Base-by-base conservation (phyloP, 805 yeast genomes). In the Suhomyces tanzawaensis region DNA sequence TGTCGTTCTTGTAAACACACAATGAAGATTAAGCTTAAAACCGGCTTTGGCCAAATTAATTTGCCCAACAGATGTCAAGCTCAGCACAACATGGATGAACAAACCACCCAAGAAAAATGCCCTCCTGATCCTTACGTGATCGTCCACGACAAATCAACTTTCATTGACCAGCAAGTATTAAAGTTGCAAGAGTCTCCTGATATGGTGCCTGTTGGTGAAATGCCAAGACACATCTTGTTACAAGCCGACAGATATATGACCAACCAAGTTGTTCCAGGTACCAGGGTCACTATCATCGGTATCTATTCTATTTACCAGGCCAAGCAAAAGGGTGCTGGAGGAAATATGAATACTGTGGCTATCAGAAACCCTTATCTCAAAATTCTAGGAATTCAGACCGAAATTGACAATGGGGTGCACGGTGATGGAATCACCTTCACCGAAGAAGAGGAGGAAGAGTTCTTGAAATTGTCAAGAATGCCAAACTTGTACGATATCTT, bases 181-280 rank as follows among this genome's bases (percentile, higher is more conserved):
- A 93, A 93, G 60, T 72, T 93, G 40, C 99, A 93, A 62, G 99
- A 93, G 60, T 74, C 93, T n/a, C 97, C 98, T 9, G 99, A 93
- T 60, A 86, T 86, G 82, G 97, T 93, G 2, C 99, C 99, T 1
- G 95, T 93, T 19, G 99, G 99, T 49, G 99, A 93, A 66, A 83
- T 93, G 88, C 99, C 99, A 7, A 79, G 99, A 50, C 95, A 93
- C 54, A 82, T 93, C 28, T 57, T 87, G 41, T 71, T 93, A 46
- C 85, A 93, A 29, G 87, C 88, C 23, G 98, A 93, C 60, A 76
- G 99, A 44, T 86, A 85, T 51, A 69, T 93, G 57, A 84, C 96
- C 19, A 93, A 93, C 64, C 80, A 77, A 46, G 89, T 93, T 21
- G 85, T 91, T 28, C 99, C 99, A 0, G 99, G 99, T 18, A 86